phyloP scores from a whole-genome alignment of 495 filamentous ascomycete genomes.

The Parachaetomium inaequale region DNA sequence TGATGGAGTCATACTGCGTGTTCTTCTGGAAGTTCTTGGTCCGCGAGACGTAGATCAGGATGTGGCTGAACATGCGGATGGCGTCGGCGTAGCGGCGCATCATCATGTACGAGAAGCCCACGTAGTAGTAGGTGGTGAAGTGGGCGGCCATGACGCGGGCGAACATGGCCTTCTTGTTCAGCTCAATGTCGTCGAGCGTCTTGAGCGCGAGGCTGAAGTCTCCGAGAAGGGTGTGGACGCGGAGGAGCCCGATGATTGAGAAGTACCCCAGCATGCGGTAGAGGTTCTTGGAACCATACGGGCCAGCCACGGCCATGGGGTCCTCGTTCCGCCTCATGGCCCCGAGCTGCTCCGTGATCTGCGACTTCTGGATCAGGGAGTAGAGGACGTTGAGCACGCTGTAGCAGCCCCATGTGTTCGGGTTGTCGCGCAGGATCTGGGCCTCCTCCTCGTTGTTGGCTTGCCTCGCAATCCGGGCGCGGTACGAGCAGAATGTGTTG shows the following conservation, averaged over 20 bases:
- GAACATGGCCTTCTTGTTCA: slow-evolving; percentile 99
- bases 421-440: slow-evolving; percentile 85
- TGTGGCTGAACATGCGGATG: slow-evolving; percentile 99
- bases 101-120: slow-evolving; percentile 99
- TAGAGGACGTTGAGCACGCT: slow-evolving; percentile 98
- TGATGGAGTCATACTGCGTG: slow-evolving; percentile 93
- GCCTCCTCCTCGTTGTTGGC: slow-evolving; percentile 85
- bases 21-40: slow-evolving; percentile 99
- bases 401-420: slow-evolving; percentile 99
- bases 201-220: slow-evolving; percentile 98
- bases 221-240: slow-evolving; percentile 93
- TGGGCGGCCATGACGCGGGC: slow-evolving; percentile 98
- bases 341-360: slow-evolving; percentile 93
- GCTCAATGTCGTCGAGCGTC: slow-evolving; percentile 97
- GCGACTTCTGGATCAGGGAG: slow-evolving; percentile 94
- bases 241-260: slow-evolving; percentile 93
- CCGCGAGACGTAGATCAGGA: slow-evolving; percentile 95
- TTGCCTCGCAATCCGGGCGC: slow-evolving; percentile 82
- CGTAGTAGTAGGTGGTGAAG: slow-evolving; percentile 99
- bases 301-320: slow-evolving; percentile 75
- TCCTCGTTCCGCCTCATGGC: slow-evolving; percentile 95
- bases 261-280: slow-evolving; percentile 99
- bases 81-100: slow-evolving; percentile 98
- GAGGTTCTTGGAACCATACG: slow-evolving; percentile 86
- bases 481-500: slow-evolving; percentile 97